Evolutionary conservation across 2,329 filamentous ascomycete species (phyloP).

Genomic region (Cladobotryum mycophilum): DNA sequence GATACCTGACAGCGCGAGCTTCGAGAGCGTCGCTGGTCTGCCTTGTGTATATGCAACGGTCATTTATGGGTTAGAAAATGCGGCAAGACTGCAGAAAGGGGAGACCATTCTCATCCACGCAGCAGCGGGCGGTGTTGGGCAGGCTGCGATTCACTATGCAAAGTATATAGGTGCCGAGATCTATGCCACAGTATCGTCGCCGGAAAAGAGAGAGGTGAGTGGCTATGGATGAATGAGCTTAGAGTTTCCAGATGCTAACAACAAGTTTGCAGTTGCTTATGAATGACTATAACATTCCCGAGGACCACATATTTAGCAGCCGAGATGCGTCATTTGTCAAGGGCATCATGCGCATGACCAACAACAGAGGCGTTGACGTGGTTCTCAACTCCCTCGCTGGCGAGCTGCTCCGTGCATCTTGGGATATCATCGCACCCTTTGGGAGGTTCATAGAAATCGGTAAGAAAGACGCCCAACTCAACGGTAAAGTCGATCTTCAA

Average conservation of each 20-base stretch:
- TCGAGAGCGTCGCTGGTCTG: constrained; percentile 24
- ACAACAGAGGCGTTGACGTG: constrained; percentile 24
- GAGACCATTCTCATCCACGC: constrained; percentile 29
- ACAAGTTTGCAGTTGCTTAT: constrained; percentile 15
- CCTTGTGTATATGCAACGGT: constrained; percentile 17
- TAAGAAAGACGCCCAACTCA: constrained; percentile 26
- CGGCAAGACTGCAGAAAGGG: constrained; percentile 26
- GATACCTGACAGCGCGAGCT: constrained; percentile 13
- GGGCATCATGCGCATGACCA: constrained; percentile 21
- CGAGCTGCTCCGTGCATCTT: constrained; percentile 23
- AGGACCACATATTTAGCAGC: constrained; percentile 25
- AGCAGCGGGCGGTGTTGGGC: constrained; percentile 27
- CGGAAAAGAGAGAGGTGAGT: constrained; percentile 22
- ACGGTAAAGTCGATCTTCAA: constrained; percentile 26
- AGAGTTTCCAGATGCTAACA: too few species aligned
- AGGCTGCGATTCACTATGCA: constrained; percentile 24
- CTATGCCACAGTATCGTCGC: constrained; percentile 21
- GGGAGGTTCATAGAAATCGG: constrained; percentile 30
- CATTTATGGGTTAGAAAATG: constrained; percentile 15
- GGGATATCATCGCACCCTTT: constrained; percentile 25
- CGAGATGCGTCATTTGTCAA: constrained; percentile 22
- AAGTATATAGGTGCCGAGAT: constrained; percentile 20
- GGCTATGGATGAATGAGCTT: background rate
- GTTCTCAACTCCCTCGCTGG: constrained; percentile 25
- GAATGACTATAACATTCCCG: constrained; percentile 21